Evolutionary conservation across 2,329 filamentous ascomycete species (phyloP), one percentile per base, ranked within the genome.

Genomic region (Paramyrothecium sp.): DNA sequence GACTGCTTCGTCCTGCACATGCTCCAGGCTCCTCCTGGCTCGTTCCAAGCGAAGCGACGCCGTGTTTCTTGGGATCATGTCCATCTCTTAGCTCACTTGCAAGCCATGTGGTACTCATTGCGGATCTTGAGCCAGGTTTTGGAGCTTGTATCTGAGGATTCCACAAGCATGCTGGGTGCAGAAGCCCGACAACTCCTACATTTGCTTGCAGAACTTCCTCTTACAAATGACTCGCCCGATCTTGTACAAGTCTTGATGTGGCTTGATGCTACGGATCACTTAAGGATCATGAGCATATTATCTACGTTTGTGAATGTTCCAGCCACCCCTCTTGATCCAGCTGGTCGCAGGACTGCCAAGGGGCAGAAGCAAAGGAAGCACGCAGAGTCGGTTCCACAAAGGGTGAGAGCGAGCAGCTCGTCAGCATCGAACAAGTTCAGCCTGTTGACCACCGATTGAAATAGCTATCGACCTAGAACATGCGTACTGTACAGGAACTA

Each of bases 31-130:
- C 54, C 48, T 17, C 11, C 23, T 17, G 38, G 7, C 34, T n/a
- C 16, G 50, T 17, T 49, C 53, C 7, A 33, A 55, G 17, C 20
- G 53, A 12, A 30, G 46, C 7, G 53, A 51, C 2, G 52, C 8
- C 55, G 58, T 49, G 23, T 64, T 51, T 69, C 62, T 2, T 90
- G 88, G 89, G 75, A 81, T 11, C 73, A 81, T 19, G 71, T 89
- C 48, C 88, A 91, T 63, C 76, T 89, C 51, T 69, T 79, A 10
- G 86, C 87, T 0, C 84, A 88, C 60, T 69, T 86, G 0, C 83
- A 88, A 55, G 83, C 83, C 4, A 76, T 80, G 1, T 70, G 85
- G 7, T 90, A 89, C 65, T 89, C 87, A 1, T 66, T 89, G 1
- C 78, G 85, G n/a, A 66, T 76, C 22, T 56, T 86, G 3, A 60